Evolutionary conservation across 2,329 filamentous ascomycete species (phyloP), one percentile per base, ranked within the genome.

Genomic region (Exophiala aquamarina): DNA sequence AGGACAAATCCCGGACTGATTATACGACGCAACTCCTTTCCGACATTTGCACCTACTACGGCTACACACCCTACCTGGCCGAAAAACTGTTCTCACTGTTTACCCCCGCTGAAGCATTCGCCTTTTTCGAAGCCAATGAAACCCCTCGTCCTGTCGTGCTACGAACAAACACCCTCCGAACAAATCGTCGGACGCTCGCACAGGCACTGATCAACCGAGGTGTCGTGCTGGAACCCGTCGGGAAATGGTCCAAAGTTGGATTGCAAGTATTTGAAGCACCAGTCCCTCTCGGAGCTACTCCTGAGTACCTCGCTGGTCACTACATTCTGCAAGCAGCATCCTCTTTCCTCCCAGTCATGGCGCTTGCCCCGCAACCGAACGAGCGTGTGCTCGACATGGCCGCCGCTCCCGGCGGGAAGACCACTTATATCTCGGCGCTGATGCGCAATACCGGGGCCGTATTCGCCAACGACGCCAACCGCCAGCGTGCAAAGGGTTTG

Each of bases 91-190:
- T 91, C 73, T 85, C 86, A 63, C 82, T 98, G 5, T 97, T 98
- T 72, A 83, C 90, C 1, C 89, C 93, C 0, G 84, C 86, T 60
- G 93, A 98, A 72, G 93, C 93, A 0, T 94, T 97, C 60, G 91
- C 91, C 44, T 98, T 98, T 72, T 97, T 98, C 73, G 93, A 98
- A 72, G 92, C 92, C 61, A 98, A 98, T 82, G 93, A 98, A 72
- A 90, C 88, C 20, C 83, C 90, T 11, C 83, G 93, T 41, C 93
- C 93, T 3, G 84, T 98, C 49, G 93, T 98, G 57, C 94, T 98
- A 65, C 85, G 93, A 63, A 97, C 93, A 54, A 98, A 98, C 71
- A 98, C 92, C 7, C 81, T 98, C 49, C 86, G 89, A 59, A 85
- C 83, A 13, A 82, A 84, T 61, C 75, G 83, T 57, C 72, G 83